These are phyloP conservation scores for Leccinum ponderosum DNA, from an alignment of 1,284 basidiomycete species.

Conservation along the genomic window DNA sequence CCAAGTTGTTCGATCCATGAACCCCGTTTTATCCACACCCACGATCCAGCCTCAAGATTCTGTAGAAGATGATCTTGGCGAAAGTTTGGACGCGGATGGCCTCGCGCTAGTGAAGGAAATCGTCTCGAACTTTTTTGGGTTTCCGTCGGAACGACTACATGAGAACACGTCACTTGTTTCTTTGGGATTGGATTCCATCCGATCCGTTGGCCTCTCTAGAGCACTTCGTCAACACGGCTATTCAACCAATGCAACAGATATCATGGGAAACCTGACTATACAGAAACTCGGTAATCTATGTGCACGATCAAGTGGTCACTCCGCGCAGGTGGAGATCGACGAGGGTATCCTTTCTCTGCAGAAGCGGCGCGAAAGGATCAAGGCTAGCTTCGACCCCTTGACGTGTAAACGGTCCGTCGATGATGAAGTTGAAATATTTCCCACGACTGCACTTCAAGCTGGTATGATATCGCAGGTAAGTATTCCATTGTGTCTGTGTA, in stretches of 20 bases:
- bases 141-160: slow-evolving; percentile 30
- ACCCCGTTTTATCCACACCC: background rate
- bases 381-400: slow-evolving; percentile 12
- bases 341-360: slow-evolving; percentile 5
- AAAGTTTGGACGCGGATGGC: slow-evolving; percentile 5
- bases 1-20: background rate
- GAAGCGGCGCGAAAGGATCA: slow-evolving; percentile 13
- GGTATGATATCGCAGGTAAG: slow-evolving; percentile 53
- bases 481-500: background rate
- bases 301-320: slow-evolving; percentile 1
- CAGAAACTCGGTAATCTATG: slow-evolving; percentile 4
- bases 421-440: slow-evolving; percentile 40
- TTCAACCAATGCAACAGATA: slow-evolving; percentile 35
- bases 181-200: slow-evolving; percentile 51
- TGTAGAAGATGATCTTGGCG: slow-evolving; percentile 3
- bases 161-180: slow-evolving; percentile 42
- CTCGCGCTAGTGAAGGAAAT: slow-evolving; percentile 27
- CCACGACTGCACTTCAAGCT: slow-evolving; percentile 46
- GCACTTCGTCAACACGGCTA: slow-evolving; percentile 36
- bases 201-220: slow-evolving; percentile 44
- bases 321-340: slow-evolving; percentile 5
- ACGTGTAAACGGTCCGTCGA: slow-evolving; percentile 20
- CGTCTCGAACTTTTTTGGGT: slow-evolving; percentile 39
- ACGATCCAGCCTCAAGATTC: background rate
- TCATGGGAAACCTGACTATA: slow-evolving; percentile 31